Evolutionary conservation across 352 stramenopile species (phyloP), one percentile per base, ranked within the genome.

Genomic region (Phytopythium ostracodes): DNA sequence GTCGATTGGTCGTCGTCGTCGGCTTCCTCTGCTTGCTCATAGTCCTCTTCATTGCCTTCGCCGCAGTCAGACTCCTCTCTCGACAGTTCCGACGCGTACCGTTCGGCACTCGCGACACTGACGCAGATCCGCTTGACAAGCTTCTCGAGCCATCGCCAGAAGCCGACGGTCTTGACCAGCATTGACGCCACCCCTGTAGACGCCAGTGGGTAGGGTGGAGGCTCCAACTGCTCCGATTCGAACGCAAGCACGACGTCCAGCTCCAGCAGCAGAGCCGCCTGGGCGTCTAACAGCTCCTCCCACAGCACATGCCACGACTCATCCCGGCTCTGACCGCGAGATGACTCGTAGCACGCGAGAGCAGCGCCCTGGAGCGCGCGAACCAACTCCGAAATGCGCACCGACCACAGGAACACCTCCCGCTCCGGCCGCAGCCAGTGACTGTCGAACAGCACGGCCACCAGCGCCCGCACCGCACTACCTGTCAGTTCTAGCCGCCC

Each of bases 61-160:
- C 59, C 38, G 33, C 29, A 35, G 20, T 58, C 18, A 7, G 14
- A 5, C 43, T 50, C n/a, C 43, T n/a, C 40, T 47, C 7, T 2
- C 40, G n/a, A 25, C 36, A 47, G 38, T 14, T 6, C 17, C 18
- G 35, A 15, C 11, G 3, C 18, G 14, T 50, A 15, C 42, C 55
- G 55, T 40, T 60, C 24, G 20, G 29, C 40, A 11, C 42, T 43
- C 18, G 42, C 56, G 29, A 77, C 42, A 20, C 68, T 64, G 27
- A 82, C 66, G 18, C 66, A 77, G 35, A 88, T 57, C 11, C 74
- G 65, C 42, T 84, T 84, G 60, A 83, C 67, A 47, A 88, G 70
- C 42, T 79, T 75, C 0, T 68, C 60, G 18, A 81, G 42, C 73
- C 73, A 85, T 15, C 46, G 15, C 1, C 25, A 3, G 35, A 81